Conservation (phyloP, 2,329 filamentous ascomycete species). For the Talaromyces sp. region DNA sequence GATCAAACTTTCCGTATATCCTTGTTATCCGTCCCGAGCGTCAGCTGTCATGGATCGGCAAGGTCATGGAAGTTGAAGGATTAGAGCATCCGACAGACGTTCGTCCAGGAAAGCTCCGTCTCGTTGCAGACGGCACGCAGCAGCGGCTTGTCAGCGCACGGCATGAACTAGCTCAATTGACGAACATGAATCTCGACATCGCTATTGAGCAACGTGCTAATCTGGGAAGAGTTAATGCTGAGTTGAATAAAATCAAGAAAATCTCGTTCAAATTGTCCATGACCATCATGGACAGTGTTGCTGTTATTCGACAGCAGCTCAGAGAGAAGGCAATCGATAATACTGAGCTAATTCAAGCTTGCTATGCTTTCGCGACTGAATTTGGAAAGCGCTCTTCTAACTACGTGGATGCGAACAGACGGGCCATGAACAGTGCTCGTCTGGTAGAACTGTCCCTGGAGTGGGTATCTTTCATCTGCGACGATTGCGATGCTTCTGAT, state of each 20-base stretch:
- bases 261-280: slow-evolving; percentile 96
- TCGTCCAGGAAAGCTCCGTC: slow-evolving; percentile 77
- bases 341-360: slow-evolving; percentile 94
- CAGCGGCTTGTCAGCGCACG: slow-evolving; percentile 75
- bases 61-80: slow-evolving; percentile 66
- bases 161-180: slow-evolving; percentile 69
- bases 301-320: slow-evolving; percentile 84
- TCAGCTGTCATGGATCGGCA: slow-evolving; percentile 75
- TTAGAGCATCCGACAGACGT: slow-evolving; percentile 79
- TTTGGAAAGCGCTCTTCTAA: slow-evolving; percentile 92
- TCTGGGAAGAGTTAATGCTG: slow-evolving; percentile 82
- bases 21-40: slow-evolving; percentile 81
- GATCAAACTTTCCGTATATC: slow-evolving; percentile 72
- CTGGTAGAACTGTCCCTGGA: slow-evolving; percentile 89
- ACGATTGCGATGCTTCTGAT: slow-evolving; percentile 91
- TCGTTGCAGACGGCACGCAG: slow-evolving; percentile 85
- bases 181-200: slow-evolving; percentile 80
- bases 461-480: slow-evolving; percentile 97
- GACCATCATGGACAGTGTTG: slow-evolving; percentile 97
- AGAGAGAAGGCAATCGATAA: slow-evolving; percentile 68
- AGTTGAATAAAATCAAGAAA: slow-evolving; percentile 90
- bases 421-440: slow-evolving; percentile 96
- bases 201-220: slow-evolving; percentile 91
- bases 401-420: slow-evolving; percentile 92
- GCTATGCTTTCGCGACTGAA: slow-evolving; percentile 97